A percentile compares a stretch with the other conserved stretches of the same genome.
Conservation (phyloP, 1,284 basidiomycete genomes). For the Tetrapyrgos nigripes region DNA sequence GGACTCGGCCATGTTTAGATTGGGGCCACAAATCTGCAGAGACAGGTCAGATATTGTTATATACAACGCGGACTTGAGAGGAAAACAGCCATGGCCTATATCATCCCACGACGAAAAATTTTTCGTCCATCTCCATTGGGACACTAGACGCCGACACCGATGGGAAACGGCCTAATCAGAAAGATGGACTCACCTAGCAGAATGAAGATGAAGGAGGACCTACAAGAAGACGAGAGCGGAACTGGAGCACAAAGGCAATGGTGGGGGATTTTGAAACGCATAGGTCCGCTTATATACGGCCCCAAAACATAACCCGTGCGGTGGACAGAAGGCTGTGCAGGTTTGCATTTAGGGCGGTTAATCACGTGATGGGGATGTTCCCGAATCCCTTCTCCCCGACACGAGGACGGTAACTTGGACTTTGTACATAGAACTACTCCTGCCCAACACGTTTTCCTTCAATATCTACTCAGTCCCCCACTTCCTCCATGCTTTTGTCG, state of each 20-base stretch:
- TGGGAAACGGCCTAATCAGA: neutral
- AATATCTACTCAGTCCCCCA: neutral
- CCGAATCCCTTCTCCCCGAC: too few relatives aligned
- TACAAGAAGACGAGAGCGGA: neutral
- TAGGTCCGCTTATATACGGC: too few relatives aligned
- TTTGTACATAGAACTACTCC: neutral
- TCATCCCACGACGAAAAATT: neutral
- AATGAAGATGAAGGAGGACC: neutral
- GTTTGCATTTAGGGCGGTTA: too few relatives aligned
- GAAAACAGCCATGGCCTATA: slow-evolving; percentile 4
- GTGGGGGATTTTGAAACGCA: too few relatives aligned
- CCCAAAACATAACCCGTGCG: too few relatives aligned
- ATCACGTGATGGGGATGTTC: too few relatives aligned
- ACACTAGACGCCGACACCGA: neutral
- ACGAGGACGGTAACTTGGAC: too few relatives aligned
- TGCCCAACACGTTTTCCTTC: neutral
- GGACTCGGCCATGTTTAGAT: slow-evolving; percentile 6
- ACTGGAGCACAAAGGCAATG: too few relatives aligned
- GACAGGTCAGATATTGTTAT: neutral
- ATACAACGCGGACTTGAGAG: neutral
- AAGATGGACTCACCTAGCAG: neutral
- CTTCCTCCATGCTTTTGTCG: neutral
- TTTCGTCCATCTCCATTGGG: neutral
- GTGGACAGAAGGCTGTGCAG: too few relatives aligned
- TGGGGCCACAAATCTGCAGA: slow-evolving; percentile 12